These are phyloP conservation scores for Mycena belliarum DNA, from an alignment of 768 basidiomycete species.

Conservation along the genomic window DNA sequence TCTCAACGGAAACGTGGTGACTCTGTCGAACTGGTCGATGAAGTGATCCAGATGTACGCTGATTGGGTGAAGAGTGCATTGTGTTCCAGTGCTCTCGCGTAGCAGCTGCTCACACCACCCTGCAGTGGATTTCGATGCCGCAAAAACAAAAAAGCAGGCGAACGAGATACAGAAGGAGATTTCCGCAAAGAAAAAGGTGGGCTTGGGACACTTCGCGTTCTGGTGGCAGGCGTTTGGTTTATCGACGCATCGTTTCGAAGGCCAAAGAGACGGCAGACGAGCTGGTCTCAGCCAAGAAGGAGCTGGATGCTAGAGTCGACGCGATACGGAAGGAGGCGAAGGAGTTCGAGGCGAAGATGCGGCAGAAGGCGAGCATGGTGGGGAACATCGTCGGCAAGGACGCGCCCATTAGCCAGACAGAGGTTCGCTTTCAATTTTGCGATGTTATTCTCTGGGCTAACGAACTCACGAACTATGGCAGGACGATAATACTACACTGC, in stretches of 20 bases:
- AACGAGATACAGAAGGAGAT: conserved; percentile 96
- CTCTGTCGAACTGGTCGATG: conserved; percentile 89
- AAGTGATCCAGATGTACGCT: conserved; percentile 87
- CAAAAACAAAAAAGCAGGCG: conserved; percentile 74
- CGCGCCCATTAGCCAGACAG: conserved; percentile 83
- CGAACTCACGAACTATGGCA: conserved; percentile 29
- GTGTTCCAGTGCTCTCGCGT: conserved; percentile 4
- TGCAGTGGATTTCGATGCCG: conserved; percentile 85
- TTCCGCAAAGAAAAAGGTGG: conserved; percentile 87
- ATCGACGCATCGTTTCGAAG: conserved; percentile 38
- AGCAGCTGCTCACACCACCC: conserved; percentile 1
- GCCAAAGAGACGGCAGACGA: conserved; percentile 92
- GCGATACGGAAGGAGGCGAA: conserved; percentile 74
- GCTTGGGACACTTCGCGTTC: conserved; percentile 3
- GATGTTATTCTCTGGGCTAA: neutral
- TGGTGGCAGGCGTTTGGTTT: neutral
- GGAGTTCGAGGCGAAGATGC: conserved; percentile 78
- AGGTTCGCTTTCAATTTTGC: conserved; percentile 53
- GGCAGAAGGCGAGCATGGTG: conserved; percentile 74
- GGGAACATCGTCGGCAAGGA: conserved; percentile 92
- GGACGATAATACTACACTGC: conserved; percentile 87
- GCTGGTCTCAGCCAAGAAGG: conserved; percentile 79
- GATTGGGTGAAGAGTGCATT: conserved; percentile 93
- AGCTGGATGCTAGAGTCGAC: conserved; percentile 80
- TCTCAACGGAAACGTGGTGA: conserved; percentile 92